These are phyloP conservation scores for Verticillium alfalfae DNA, from an alignment of 2,329 filamentous ascomycete species.

Conservation along the genomic window DNA sequence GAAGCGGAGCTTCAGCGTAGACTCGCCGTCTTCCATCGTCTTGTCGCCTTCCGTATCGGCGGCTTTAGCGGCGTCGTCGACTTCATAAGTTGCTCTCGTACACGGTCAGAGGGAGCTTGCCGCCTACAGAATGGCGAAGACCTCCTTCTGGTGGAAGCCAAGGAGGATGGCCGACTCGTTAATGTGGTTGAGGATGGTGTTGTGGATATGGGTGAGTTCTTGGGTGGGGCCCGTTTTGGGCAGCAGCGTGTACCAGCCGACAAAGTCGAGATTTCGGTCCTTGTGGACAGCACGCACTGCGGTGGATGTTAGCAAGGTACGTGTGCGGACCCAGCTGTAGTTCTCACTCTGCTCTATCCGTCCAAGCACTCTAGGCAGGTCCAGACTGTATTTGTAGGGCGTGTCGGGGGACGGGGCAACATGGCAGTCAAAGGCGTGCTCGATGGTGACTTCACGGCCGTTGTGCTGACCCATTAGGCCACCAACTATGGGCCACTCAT, in stretches of 20 bases:
- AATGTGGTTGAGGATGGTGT: constrained; percentile 65
- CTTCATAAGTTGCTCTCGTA: constrained; percentile 81
- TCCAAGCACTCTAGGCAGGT: constrained; percentile 66
- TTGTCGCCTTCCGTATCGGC: constrained; percentile 51
- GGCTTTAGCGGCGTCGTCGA: constrained; percentile 45
- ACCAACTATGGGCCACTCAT: constrained; percentile 73
- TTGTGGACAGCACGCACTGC: constrained; percentile 87
- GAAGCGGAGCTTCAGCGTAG: constrained; percentile 63
- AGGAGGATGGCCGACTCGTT: constrained; percentile 87
- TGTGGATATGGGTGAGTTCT: constrained; percentile 69
- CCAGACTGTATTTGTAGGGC: constrained; percentile 56
- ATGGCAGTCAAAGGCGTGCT: constrained; percentile 86
- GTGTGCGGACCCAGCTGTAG: not conserved
- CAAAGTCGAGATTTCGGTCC: constrained; percentile 72
- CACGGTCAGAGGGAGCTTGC: constrained; percentile 82
- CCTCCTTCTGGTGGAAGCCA: constrained; percentile 70
- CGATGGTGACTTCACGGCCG: constrained; percentile 84
- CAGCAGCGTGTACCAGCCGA: constrained; percentile 87
- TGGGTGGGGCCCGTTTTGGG: constrained; percentile 65
- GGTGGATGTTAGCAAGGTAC: not conserved
- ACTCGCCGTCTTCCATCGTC: constrained; percentile 61
- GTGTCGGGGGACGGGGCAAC: constrained; percentile 34
- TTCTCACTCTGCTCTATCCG: constrained; percentile 78
- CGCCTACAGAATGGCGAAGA: constrained; percentile 54
- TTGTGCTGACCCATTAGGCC: constrained; percentile 88